Conservation (phyloP, 352 stramenopile genomes). For the Pythium scleroteichum region DNA sequence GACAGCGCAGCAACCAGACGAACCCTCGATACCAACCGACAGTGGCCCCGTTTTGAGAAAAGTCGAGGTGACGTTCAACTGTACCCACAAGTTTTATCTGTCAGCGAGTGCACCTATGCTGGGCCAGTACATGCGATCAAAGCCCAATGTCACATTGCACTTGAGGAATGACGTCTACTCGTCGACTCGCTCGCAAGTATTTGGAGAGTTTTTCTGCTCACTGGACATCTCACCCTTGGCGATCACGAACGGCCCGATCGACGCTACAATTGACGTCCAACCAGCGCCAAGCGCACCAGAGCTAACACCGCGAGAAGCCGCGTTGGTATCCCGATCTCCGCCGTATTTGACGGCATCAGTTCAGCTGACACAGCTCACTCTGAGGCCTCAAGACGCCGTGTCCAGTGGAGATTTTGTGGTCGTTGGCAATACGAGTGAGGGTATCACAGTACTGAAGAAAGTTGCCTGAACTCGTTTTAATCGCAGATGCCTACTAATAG, state of each 20-base stretch:
- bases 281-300: slow-evolving; percentile 24
- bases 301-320: slow-evolving; percentile 59
- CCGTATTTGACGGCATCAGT: slow-evolving; percentile 58
- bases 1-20: neutral
- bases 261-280: slow-evolving; percentile 54
- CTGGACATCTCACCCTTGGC: slow-evolving; percentile 42
- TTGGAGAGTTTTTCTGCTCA: slow-evolving; percentile 53
- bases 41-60: neutral
- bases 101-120: slow-evolving; percentile 34
- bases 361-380: slow-evolving; percentile 38
- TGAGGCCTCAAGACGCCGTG: slow-evolving; percentile 42
- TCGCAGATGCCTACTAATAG: neutral
- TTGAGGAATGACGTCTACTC: slow-evolving; percentile 78
- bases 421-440: slow-evolving; percentile 42
- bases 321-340: slow-evolving; percentile 32
- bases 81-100: slow-evolving; percentile 67
- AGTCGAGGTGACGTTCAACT: slow-evolving; percentile 52
- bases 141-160: slow-evolving; percentile 38
- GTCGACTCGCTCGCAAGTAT: slow-evolving; percentile 45
- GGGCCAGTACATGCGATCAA: slow-evolving; percentile 34
- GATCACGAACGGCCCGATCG: slow-evolving; percentile 30
- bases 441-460: slow-evolving; percentile 62
- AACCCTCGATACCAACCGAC: neutral
- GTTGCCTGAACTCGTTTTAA: slow-evolving; percentile 25
- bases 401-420: slow-evolving; percentile 46